Percentiles rank a stretch among this genome's conserved stretches.
Evolutionary conservation across 176 grass and related monocot species (phyloP).

Genomic region (Triticum urartu): DNA sequence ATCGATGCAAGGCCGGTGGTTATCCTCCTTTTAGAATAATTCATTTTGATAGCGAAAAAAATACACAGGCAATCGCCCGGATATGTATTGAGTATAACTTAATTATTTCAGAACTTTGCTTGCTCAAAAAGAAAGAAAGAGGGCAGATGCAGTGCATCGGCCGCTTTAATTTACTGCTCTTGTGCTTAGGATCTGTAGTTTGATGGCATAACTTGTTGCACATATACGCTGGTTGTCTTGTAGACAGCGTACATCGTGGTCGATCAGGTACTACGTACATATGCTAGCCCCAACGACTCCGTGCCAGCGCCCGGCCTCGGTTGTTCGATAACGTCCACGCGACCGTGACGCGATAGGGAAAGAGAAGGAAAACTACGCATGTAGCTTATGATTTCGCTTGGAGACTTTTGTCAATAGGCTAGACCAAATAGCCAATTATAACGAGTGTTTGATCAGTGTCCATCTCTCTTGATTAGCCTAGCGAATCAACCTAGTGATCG

Average conservation of each 20-base stretch:
- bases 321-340: conserved; percentile 11
- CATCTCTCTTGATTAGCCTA: conserved; percentile 12
- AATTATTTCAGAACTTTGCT: neutral
- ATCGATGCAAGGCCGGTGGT: too few species aligned
- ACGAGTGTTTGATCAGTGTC: neutral
- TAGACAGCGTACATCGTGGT: conserved; percentile 16
- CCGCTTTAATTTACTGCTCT: neutral
- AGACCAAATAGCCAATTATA: conserved; percentile 7
- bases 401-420: neutral
- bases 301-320: neutral
- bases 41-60: too few species aligned
- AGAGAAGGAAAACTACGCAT: neutral
- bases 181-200: neutral
- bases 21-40: too few species aligned
- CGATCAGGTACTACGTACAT: neutral
- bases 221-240: neutral
- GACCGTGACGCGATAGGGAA: neutral
- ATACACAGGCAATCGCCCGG: too few species aligned
- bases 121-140: too few species aligned
- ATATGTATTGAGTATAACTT: neutral
- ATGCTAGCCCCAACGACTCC: neutral
- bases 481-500: conserved; percentile 12
- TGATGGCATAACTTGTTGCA: neutral
- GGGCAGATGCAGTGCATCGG: neutral
- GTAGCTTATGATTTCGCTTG: neutral